Conservation (phyloP, 805 yeast species). For the Saccharomycopsis javanensis region DNA sequence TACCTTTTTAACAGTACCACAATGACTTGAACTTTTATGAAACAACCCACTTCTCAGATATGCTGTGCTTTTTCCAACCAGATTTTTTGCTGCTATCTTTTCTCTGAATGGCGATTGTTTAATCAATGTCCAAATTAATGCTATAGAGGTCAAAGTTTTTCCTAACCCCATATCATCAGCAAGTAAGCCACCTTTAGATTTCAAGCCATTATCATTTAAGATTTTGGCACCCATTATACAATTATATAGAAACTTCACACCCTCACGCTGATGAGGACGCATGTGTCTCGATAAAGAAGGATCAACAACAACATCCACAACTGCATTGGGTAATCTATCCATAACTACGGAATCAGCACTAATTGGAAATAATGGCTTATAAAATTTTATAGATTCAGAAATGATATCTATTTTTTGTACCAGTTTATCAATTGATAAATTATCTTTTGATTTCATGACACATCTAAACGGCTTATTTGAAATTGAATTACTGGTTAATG, state of each 20-base stretch:
- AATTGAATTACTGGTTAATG: not conserved
- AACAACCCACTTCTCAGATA: conserved; percentile 22
- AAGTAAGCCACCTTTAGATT: conserved; percentile 58
- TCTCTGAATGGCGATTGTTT: conserved; percentile 46
- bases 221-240: conserved; percentile 62
- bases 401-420: not conserved
- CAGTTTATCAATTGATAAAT: not conserved
- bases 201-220: not conserved
- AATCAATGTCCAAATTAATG: conserved; percentile 74
- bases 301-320: conserved; percentile 42
- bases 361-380: not conserved
- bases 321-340: conserved; percentile 14
- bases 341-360: conserved; percentile 6
- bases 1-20: conserved; percentile 37
- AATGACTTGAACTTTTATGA: not conserved
- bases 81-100: not conserved
- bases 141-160: conserved; percentile 76
- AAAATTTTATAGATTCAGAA: not conserved
- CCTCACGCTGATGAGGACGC: conserved; percentile 84
- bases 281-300: conserved; percentile 42
- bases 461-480: not conserved
- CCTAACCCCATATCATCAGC: conserved; percentile 99
- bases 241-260: conserved; percentile 70
- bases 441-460: not conserved
- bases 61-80: not conserved